Evolutionary conservation across 148 eudicot species (phyloP).

Genomic region (Camellia japonica): DNA sequence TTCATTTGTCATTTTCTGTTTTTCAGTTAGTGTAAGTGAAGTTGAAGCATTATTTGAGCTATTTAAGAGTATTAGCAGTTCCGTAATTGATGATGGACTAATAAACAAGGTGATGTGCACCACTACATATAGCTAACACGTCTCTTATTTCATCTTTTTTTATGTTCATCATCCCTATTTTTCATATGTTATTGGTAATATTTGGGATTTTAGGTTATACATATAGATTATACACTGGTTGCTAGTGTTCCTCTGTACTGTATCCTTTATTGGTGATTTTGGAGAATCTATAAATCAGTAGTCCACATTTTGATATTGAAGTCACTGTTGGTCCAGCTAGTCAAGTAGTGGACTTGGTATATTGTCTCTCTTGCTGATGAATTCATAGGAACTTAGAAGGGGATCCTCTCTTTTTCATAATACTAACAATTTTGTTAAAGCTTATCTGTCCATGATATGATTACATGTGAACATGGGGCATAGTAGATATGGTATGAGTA

Average conservation of each 20-base stretch:
- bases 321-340: neutral
- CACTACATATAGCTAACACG: neutral
- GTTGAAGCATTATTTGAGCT: constrained; percentile 91
- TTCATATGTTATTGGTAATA: neutral
- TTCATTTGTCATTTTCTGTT: constrained; percentile 6
- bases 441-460: neutral
- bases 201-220: neutral
- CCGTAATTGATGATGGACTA: constrained; percentile 83
- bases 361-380: neutral
- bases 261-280: neutral
- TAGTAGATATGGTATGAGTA: neutral
- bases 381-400: neutral
- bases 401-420: neutral
- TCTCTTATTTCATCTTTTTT: neutral
- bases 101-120: constrained; percentile 68
- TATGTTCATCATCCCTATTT: neutral
- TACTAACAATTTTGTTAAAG: neutral
- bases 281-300: neutral
- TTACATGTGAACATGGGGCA: neutral
- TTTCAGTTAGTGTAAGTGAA: constrained; percentile 87
- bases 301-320: neutral
- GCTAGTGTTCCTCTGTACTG: neutral
- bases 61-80: constrained; percentile 84
- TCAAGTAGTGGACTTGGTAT: neutral
- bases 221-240: neutral